These are phyloP conservation scores for Barnettozyma botsteinii DNA, from an alignment of 805 yeast species.

Conservation along the genomic window DNA sequence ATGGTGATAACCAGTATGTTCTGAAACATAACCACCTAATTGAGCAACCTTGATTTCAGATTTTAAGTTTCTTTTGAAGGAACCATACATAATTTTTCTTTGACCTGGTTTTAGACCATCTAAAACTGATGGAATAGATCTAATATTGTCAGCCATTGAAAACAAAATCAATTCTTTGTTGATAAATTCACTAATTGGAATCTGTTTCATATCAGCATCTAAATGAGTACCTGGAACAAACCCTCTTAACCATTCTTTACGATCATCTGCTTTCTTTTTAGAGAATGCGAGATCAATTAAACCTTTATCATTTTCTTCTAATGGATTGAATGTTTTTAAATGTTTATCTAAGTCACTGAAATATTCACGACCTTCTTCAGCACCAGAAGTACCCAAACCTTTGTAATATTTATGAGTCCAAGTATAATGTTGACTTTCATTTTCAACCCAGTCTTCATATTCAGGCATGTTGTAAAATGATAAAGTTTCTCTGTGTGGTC, in stretches of 20 bases:
- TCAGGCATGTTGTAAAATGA: constrained; percentile 95
- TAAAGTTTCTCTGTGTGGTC: constrained; percentile 53
- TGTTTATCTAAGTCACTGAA: constrained; percentile 82
- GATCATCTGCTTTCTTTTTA: constrained; percentile 91
- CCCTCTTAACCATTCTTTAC: constrained; percentile 95
- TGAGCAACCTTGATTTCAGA: constrained; percentile 86
- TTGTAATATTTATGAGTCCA: constrained; percentile 96
- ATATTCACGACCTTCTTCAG: constrained; percentile 80
- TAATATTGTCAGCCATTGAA: constrained; percentile 92
- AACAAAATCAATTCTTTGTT: constrained; percentile 91
- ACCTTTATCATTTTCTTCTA: constrained; percentile 71
- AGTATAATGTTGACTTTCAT: constrained; percentile 63
- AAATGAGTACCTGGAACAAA: constrained; percentile 87
- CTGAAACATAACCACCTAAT: constrained; percentile 84
- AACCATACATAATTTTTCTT: constrained; percentile 85
- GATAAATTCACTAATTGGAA: constrained; percentile 90
- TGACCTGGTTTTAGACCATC: constrained; percentile 98
- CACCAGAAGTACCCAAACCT: constrained; percentile 95
- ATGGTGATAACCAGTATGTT: constrained; percentile 89
- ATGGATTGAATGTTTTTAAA: constrained; percentile 75
- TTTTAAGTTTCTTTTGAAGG: constrained; percentile 72
- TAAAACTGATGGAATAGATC: constrained; percentile 89
- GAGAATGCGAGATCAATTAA: constrained; percentile 89
- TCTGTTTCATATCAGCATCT: constrained; percentile 67
- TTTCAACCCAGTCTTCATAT: constrained; percentile 87